A percentile compares a stretch with the other conserved stretches of the same genome.
Conservation (phyloP, 805 yeast species). For the Sugiyamaella boreocaroliniensis region DNA sequence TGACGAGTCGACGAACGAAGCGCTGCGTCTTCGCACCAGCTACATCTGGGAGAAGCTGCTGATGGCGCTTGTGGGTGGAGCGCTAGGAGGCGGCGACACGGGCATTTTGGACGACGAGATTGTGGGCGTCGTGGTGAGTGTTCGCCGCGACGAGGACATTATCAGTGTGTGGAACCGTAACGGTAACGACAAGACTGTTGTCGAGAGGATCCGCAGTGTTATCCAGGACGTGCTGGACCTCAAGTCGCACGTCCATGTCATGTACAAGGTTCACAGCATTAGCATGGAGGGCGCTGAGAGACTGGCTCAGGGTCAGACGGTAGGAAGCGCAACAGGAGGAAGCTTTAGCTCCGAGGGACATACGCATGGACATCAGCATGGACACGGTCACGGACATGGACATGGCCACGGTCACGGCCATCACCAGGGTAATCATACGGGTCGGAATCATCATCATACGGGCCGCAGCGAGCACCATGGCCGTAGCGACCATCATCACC, state of each 20-base stretch:
- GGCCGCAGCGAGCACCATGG: neutral
- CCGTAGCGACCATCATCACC: neutral
- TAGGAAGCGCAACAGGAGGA: neutral
- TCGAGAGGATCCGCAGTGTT: slow-evolving; percentile 19
- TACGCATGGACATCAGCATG: slow-evolving; percentile 2
- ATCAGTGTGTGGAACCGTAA: slow-evolving; percentile 55
- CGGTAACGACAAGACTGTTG: slow-evolving; percentile 28
- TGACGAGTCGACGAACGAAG: slow-evolving; percentile 4
- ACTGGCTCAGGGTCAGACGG: slow-evolving; percentile 9
- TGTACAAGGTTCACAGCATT: slow-evolving; percentile 29
- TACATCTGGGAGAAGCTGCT: slow-evolving; percentile 39
- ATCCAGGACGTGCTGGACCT: slow-evolving; percentile 16
- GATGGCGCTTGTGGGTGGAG: slow-evolving; percentile 45
- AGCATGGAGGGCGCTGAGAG: slow-evolving; percentile 24
- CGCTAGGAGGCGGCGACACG: slow-evolving; percentile 34
- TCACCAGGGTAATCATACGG: neutral
- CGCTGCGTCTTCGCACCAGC: slow-evolving; percentile 19
- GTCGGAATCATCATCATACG: neutral
- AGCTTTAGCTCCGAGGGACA: neutral
- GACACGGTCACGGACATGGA: too few relatives aligned
- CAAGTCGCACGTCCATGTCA: slow-evolving; percentile 14
- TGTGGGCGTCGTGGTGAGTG: slow-evolving; percentile 53
- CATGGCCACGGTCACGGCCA: neutral
- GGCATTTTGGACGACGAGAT: slow-evolving; percentile 31
- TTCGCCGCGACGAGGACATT: slow-evolving; percentile 53